phyloP scores from a whole-genome alignment of 306 rosid genomes.

The Pyrus betulifolia region DNA sequence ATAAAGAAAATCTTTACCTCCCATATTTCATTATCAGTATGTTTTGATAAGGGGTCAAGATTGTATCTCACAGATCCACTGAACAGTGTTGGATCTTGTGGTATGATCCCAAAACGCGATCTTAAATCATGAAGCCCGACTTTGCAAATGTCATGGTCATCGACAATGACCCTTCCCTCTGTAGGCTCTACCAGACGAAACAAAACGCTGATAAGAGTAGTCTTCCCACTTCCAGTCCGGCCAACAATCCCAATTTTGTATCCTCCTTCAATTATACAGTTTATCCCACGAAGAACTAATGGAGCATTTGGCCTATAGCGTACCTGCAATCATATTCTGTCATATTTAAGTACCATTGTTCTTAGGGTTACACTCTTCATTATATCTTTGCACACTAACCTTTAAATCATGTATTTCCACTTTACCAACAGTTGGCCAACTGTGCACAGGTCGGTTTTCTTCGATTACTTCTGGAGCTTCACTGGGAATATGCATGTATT shows the following conservation, averaged over 20 bases:
- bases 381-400: conserved; percentile 10
- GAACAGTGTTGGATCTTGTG: conserved; percentile 30
- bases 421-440: conserved; percentile 22
- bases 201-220: conserved; percentile 25
- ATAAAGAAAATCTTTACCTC: conserved; percentile 8
- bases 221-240: conserved; percentile 39
- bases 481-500: conserved; percentile 30
- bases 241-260: conserved; percentile 27
- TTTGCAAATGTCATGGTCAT: conserved; percentile 16
- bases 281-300: conserved; percentile 18
- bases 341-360: background rate
- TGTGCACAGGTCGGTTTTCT: conserved; percentile 14
- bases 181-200: conserved; percentile 29
- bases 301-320: conserved; percentile 25
- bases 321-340: conserved; percentile 11
- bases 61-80: conserved; percentile 31
- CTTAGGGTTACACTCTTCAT: background rate
- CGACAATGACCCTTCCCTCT: conserved; percentile 23
- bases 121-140: conserved; percentile 30
- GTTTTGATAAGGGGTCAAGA: conserved; percentile 23
- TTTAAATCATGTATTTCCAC: conserved; percentile 24
- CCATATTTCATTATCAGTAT: conserved; percentile 22
- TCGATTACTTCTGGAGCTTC: conserved; percentile 19
- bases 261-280: conserved; percentile 25
- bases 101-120: conserved; percentile 24